Evolutionary conservation across 1,284 basidiomycete species (phyloP), one percentile per base, ranked within the genome.

Genomic region (Cryptococcus sp.): DNA sequence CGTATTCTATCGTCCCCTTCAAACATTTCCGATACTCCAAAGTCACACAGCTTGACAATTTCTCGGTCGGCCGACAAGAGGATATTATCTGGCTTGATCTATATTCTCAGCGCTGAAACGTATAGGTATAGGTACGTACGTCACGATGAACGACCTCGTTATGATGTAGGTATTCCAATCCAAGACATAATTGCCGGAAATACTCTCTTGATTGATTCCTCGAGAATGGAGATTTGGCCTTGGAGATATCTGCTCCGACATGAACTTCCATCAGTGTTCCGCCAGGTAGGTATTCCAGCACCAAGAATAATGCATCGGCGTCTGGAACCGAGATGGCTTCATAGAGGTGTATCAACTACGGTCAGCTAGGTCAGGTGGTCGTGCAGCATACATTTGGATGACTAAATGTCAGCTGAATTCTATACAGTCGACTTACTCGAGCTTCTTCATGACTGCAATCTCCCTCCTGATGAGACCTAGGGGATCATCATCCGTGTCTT

Each of bases 21-120:
- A 50, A 81, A 80, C 73, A 82, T 79, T 51, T 82, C 79, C 1
- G 78, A 80, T 0, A 82, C 79, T 25, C 81, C 81, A 64, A 82
- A 82, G 57, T 81, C 79, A 59, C 77, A 80, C 45, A 82, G 72
- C 63, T 82, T 82, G 69, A 80, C 79, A 10, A 68, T 66, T 46
- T 70, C 63, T n/a, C 69, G 62, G 54, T 80, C 75, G n/a, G 69
- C 68, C 11, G 73, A 74, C 14, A 81, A 69, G 22, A 82, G 70
- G 28, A 81, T 76, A 63, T 82, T 81, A 60, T 80, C 79, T 0
- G 79, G 79, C 61, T 80, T 80, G 70, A 80, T 76, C 70, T 70
- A 57, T 9, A 7, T 14, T 23, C 9, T 19, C 11, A 10, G 11
- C 9, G 19, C 21, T 44, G 2, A 16, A 13, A 10, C 14, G 23